phyloP scores from a whole-genome alignment of 805 yeast genomes.

The Allodekkera sacchari region DNA sequence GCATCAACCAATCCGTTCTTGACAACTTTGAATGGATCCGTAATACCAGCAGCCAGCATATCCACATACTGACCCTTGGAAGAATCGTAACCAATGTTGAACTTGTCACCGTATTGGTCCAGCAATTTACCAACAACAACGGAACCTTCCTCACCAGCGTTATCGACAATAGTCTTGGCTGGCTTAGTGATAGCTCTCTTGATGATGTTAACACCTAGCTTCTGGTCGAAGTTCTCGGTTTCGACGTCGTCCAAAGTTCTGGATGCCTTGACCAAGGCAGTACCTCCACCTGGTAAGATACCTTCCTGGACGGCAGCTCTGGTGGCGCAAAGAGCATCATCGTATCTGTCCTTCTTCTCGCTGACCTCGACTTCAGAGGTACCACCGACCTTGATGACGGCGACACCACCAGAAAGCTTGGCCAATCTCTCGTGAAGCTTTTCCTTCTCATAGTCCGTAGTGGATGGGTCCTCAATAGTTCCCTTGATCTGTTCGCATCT shows the following conservation, averaged over 20 bases:
- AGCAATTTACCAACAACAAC: conserved; percentile 88
- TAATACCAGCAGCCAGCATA: conserved; percentile 94
- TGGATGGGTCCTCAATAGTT: conserved; percentile 62
- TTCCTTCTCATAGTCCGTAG: conserved; percentile 90
- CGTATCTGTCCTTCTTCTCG: conserved; percentile 98
- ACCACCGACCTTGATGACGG: conserved; percentile 96
- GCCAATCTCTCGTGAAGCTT: conserved; percentile 96
- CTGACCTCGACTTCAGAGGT: conserved; percentile 96
- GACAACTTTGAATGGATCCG: conserved; percentile 97
- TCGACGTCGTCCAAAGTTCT: conserved; percentile 60
- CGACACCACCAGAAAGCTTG: conserved; percentile 96
- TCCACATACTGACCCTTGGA: conserved; percentile 90
- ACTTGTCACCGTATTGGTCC: conserved; percentile 54
- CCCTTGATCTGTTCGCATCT: conserved; percentile 93
- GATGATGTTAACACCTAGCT: conserved; percentile 90
- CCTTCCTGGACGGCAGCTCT: conserved; percentile 99
- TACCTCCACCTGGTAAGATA: conserved; percentile 98
- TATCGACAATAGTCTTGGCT: conserved; percentile 89
- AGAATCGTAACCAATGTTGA: conserved; percentile 87
- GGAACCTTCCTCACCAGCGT: conserved; percentile 97
- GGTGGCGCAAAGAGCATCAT: conserved; percentile 96
- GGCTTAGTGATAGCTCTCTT: conserved; percentile 90
- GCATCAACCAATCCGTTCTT: conserved; percentile 95
- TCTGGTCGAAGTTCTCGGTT: conserved; percentile 89
- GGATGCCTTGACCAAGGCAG: conserved; percentile 92